Conservation (phyloP, 805 yeast genomes). For the Pichia gijzeniarum region DNA sequence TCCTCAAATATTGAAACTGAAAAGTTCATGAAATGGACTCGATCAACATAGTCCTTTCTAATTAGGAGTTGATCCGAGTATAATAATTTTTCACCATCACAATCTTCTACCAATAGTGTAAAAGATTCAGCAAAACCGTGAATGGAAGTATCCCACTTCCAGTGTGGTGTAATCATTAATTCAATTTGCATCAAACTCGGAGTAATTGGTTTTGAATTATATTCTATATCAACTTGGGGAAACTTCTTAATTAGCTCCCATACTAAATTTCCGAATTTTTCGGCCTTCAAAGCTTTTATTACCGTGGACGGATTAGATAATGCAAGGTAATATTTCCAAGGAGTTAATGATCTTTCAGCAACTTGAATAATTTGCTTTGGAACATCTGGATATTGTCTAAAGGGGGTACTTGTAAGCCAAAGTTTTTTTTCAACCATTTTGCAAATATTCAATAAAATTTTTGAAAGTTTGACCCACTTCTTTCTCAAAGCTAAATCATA, state of each 20-base stretch:
- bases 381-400: conserved; percentile 72
- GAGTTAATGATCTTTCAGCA: conserved; percentile 74
- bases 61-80: conserved; percentile 50
- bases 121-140: conserved; percentile 68
- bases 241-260: conserved; percentile 60
- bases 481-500: conserved; percentile 67
- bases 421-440: conserved; percentile 74
- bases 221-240: conserved; percentile 58
- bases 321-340: conserved; percentile 73
- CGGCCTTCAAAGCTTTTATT: conserved; percentile 73
- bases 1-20: conserved; percentile 57
- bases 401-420: conserved; percentile 83
- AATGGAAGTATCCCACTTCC: conserved; percentile 65
- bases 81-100: conserved; percentile 73
- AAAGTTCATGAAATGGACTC: conserved; percentile 56
- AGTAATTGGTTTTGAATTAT: conserved; percentile 72
- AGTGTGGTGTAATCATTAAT: conserved; percentile 60
- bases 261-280: conserved; percentile 53
- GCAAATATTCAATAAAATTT: conserved; percentile 53
- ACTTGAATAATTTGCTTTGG: conserved; percentile 65
- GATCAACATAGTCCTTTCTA: conserved; percentile 40
- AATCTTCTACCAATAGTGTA: conserved; percentile 69
- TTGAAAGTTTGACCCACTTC: conserved; percentile 64
- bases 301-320: conserved; percentile 64
- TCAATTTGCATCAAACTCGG: conserved; percentile 59